Evolutionary conservation across 495 filamentous ascomycete genomes (phyloP).

Genomic region (Tetracladium marchalianum): DNA sequence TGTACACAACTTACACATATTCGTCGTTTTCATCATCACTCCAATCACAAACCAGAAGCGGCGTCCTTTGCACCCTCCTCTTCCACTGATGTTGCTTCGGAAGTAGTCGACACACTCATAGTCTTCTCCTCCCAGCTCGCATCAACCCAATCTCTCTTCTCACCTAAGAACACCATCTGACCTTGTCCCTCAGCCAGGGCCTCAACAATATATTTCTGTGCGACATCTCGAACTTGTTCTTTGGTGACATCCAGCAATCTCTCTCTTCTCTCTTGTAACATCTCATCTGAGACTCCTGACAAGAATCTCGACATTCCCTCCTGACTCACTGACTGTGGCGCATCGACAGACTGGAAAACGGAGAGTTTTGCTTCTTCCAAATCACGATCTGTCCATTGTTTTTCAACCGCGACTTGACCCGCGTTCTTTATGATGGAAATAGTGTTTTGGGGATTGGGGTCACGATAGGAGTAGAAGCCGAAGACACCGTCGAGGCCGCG

Average conservation of each 20-base stretch:
- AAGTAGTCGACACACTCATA: constrained; percentile 35
- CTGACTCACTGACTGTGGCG: constrained; percentile 74
- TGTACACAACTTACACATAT: constrained; percentile 11
- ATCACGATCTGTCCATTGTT: constrained; percentile 75
- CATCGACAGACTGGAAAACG: constrained; percentile 94
- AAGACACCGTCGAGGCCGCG: constrained; percentile 73
- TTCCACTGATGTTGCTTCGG: constrained; percentile 5
- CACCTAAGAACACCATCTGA: constrained; percentile 65
- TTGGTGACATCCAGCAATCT: constrained; percentile 79
- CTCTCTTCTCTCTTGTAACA: constrained; percentile 80
- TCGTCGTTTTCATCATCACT: background rate
- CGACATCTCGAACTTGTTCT: constrained; percentile 68
- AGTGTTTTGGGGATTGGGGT: constrained; percentile 90
- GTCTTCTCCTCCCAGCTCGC: constrained; percentile 39
- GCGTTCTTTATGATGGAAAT: constrained; percentile 76
- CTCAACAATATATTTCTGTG: constrained; percentile 72
- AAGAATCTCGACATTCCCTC: constrained; percentile 83
- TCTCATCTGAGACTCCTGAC: constrained; percentile 74
- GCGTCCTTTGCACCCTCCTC: constrained; percentile 17
- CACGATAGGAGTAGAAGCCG: constrained; percentile 90
- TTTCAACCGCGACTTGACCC: constrained; percentile 75
- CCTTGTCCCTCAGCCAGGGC: constrained; percentile 41
- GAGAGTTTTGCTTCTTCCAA: constrained; percentile 93
- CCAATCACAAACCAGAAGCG: constrained; percentile 9
- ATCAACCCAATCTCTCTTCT: constrained; percentile 71